A percentile compares a stretch with the other conserved stretches of the same genome.
Conservation (phyloP, 2,329 filamentous ascomycete species). For the Hortaea sp. region DNA sequence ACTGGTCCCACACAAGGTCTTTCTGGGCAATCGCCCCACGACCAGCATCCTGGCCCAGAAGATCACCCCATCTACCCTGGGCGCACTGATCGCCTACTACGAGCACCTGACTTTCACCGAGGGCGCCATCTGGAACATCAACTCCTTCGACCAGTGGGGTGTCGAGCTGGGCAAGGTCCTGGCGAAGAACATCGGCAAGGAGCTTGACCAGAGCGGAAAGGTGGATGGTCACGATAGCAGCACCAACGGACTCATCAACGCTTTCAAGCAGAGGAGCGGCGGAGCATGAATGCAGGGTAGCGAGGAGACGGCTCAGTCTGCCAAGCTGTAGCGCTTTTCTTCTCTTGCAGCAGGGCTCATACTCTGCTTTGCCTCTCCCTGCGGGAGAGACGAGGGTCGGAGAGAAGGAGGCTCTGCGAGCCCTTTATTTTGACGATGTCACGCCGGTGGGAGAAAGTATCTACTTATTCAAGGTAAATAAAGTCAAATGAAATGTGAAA, state of each 20-base stretch:
- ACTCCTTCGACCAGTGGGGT: conserved; percentile 99
- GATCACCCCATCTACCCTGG: conserved; percentile 88
- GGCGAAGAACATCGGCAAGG: conserved; percentile 58
- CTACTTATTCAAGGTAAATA: too few relatives aligned
- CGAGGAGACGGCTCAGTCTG: neutral
- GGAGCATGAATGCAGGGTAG: neutral
- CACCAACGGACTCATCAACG: conserved; percentile 79
- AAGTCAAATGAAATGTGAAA: too few relatives aligned
- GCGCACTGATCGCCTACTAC: conserved; percentile 95
- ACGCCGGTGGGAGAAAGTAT: too few relatives aligned
- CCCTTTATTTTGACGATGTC: too few relatives aligned
- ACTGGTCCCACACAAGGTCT: conserved; percentile 96
- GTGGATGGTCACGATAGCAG: conserved; percentile 71
- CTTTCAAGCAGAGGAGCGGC: conserved; percentile 67
- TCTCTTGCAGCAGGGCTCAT: too few relatives aligned
- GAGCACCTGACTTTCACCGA: conserved; percentile 98
- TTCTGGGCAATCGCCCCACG: conserved; percentile 93
- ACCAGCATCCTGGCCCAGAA: conserved; percentile 87
- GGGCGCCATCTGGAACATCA: conserved; percentile 98
- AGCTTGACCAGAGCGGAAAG: conserved; percentile 70
- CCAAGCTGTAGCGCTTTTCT: neutral
- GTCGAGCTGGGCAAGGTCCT: conserved; percentile 95
- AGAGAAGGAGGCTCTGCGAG: too few relatives aligned
- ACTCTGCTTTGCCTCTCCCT: too few relatives aligned
- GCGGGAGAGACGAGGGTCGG: too few relatives aligned